These are phyloP conservation scores for Talaromyces borbonicus DNA, from an alignment of 495 filamentous ascomycete species.

Conservation along the genomic window DNA sequence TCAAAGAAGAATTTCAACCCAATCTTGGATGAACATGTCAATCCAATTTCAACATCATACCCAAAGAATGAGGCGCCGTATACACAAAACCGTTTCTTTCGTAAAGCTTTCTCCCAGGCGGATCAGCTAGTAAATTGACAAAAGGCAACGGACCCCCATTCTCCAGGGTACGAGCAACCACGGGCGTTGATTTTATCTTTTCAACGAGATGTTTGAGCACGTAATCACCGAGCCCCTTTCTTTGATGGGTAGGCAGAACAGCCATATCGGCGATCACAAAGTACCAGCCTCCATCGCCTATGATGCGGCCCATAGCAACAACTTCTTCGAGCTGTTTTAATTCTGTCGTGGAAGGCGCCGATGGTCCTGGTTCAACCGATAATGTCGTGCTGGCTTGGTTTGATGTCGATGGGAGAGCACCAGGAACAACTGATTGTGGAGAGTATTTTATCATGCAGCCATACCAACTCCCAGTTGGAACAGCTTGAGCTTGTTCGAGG, in stretches of 20 bases:
- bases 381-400: too few relatives aligned
- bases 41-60: conserved; percentile 17
- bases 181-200: conserved; percentile 19
- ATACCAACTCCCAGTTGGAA: conserved; percentile 30
- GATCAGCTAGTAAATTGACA: conserved; percentile 38
- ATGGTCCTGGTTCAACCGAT: too few relatives aligned
- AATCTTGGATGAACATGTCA: conserved; percentile 26
- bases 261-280: conserved; percentile 46
- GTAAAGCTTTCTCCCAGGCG: conserved; percentile 35
- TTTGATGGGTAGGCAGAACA: conserved; percentile 37
- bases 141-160: conserved; percentile 23
- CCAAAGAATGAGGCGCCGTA: conserved; percentile 18
- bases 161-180: conserved; percentile 18
- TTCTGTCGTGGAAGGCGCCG: too few relatives aligned
- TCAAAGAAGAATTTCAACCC: conserved; percentile 52
- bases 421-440: too few relatives aligned
- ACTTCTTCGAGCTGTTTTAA: conserved; percentile 3
- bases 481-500: conserved; percentile 23
- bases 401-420: too few relatives aligned
- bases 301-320: conserved; percentile 42
- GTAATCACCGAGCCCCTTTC: conserved; percentile 37
- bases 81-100: conserved; percentile 39
- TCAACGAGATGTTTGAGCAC: conserved; percentile 33
- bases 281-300: conserved; percentile 45
- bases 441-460: conserved; percentile 30